Conservation (phyloP, 257 asterid species). For the Petunia secreta region DNA sequence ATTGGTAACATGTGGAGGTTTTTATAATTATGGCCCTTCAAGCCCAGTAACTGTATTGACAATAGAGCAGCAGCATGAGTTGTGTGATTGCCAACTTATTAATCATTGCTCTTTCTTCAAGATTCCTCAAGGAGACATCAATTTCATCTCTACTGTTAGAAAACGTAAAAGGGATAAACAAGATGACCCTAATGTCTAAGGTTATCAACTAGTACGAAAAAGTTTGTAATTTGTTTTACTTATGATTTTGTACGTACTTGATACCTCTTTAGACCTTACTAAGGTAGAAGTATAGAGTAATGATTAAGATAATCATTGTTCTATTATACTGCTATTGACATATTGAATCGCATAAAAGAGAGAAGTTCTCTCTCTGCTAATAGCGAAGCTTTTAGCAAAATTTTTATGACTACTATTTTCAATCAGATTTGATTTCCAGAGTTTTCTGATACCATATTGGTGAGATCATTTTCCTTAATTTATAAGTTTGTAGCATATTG, state of each 20-base stretch:
- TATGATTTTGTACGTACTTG: background rate
- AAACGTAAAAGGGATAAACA: conserved; percentile 52
- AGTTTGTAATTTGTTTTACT: background rate
- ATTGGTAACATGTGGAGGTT: conserved; percentile 13
- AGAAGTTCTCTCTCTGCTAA: conserved; percentile 14
- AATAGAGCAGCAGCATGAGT: conserved; percentile 29
- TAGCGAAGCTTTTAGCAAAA: conserved; percentile 38
- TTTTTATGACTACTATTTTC: background rate
- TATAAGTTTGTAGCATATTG: too few relatives aligned
- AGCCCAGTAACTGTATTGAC: conserved; percentile 76
- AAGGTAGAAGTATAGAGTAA: background rate
- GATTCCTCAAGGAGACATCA: background rate
- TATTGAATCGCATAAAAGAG: background rate
- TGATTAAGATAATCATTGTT: background rate
- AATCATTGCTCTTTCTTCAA: conserved; percentile 15
- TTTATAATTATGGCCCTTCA: conserved; percentile 36
- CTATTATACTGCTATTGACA: background rate
- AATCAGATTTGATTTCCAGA: background rate
- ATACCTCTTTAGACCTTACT: background rate
- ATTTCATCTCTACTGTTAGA: conserved; percentile 23
- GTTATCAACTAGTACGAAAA: background rate
- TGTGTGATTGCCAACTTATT: conserved; percentile 23
- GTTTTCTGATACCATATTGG: background rate
- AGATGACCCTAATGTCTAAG: background rate
- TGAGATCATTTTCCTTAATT: background rate